Evolutionary conservation across 495 filamentous ascomycete genomes (phyloP), one percentile per base, ranked within the genome.

Genomic region (Trichocladium uniseriatum): DNA sequence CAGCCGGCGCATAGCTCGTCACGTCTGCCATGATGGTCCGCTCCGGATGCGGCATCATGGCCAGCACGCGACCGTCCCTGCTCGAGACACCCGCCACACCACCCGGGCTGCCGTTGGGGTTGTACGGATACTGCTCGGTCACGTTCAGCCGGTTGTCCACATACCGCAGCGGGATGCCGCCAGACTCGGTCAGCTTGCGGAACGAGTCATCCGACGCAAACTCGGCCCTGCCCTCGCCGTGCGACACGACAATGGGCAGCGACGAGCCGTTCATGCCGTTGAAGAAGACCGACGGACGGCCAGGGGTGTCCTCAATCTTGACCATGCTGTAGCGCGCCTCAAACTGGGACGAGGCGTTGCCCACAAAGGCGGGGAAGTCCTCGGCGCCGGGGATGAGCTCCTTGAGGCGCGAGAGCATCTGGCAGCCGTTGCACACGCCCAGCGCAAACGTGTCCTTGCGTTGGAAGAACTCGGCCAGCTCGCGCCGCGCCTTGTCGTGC

Each of bases 11-110:
- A 58, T 81, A 96, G 62, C 86, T 90, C 28, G 75, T 84, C 54
- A 89, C 82, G 53, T 89, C 86, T 51, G 75, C 81, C 71, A 95
- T 67, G 28, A 95, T 78, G n/a, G 89, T 94, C 6, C 91, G 78
- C 70, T 97, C 91, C 8, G 90, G 89, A 69, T 96, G 91, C 57
- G 92, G 92, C 91, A 97, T 97, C 72, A 96, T 80, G 9, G 88
- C 90, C 57, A 97, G 58, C 0, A 95, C 88, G 52, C 92, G 79
- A 2, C 92, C 92, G 62, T 96, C 83, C 43, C 68, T 72, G 56
- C 78, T 91, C 38, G 81, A 76, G 1, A 97, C 80, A 56, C 82
- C 90, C 2, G 92, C 86, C 56, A 97, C 84, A 61, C 89, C 92
- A 35, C 79, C 78, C 10, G 87, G 86, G 62, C 84, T 90, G 27